Evolutionary conservation across 805 yeast species (phyloP).

Genomic region (Pichia gijzeniarum): DNA sequence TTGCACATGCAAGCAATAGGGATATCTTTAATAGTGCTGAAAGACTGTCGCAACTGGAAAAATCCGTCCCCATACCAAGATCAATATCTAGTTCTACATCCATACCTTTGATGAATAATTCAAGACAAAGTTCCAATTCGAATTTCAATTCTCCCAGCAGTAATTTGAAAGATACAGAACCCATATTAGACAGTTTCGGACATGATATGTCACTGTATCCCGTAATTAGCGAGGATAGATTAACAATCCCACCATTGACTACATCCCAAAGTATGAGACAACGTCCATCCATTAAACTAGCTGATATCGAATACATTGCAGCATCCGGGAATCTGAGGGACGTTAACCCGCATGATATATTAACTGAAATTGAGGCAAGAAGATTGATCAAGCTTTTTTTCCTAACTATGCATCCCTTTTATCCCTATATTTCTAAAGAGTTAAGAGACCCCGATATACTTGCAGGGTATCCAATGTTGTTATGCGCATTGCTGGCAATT

Average conservation of each 20-base stretch:
- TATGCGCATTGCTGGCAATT: constrained; percentile 76
- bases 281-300: constrained; percentile 39
- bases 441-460: constrained; percentile 59
- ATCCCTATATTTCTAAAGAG: constrained; percentile 77
- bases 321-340: constrained; percentile 13
- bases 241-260: constrained; percentile 39
- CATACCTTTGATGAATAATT: neutral
- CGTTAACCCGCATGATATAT: constrained; percentile 25
- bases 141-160: neutral
- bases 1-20: constrained; percentile 61
- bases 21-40: constrained; percentile 51
- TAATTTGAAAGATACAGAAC: constrained; percentile 11
- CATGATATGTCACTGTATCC: constrained; percentile 25
- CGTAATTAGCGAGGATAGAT: constrained; percentile 23
- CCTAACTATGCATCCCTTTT: constrained; percentile 78
- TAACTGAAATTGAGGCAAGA: constrained; percentile 59
- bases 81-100: constrained; percentile 3
- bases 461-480: constrained; percentile 71
- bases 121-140: neutral
- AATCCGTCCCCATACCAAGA: constrained; percentile 7
- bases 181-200: constrained; percentile 24
- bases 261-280: constrained; percentile 39
- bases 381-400: constrained; percentile 57
- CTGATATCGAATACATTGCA: constrained; percentile 63
- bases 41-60: constrained; percentile 43